Evolutionary conservation across 805 yeast genomes (phyloP), one percentile per base, ranked within the genome.

Genomic region (Tetrapisispora taiwanensis): DNA sequence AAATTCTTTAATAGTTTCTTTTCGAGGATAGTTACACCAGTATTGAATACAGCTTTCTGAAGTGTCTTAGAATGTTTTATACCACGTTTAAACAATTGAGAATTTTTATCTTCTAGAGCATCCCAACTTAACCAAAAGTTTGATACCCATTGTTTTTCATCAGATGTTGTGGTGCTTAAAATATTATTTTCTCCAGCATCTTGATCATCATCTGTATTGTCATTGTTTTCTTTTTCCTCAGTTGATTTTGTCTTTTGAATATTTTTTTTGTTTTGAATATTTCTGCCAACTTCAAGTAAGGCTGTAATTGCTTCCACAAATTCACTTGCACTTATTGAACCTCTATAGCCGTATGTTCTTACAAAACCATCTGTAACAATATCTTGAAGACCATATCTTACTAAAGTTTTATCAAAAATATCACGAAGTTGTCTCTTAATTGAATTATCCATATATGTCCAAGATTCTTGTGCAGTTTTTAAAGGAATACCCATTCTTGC

Each of bases 401-500:
- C 83, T 9, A 86, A 67, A 46, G 85, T 84, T 52, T 77, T 78
- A 47, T 70, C 74, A 56, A 92, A 83, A 19, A 85, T 80, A 13
- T 70, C 59, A 19, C 82, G 81, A 20, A 92, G 66, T 48, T 79
- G 81, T 45, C 80, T 77, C 60, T 92, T 94, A 42, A 90, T 70
- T 9, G 74, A 72, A 32, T 84, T 76, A 58, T 87, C 92, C 80
- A 90, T 78, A 60, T 90, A 94, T 22, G 82, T 71, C 97, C 97
- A 92, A 45, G 79, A 79, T 61, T 92, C 95, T 55, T 81, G 83
- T 0, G 97, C 92, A n/a, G 82, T 80, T 6, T 78, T 81, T 39
- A 92, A 69, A 0, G 96, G 81, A 6, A 92, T 82, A 7, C 98
- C 98, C 96, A 94, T 92, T 53, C 84, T 77, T 1, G 98, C 98